A percentile compares a stretch with the other conserved stretches of the same genome.
These are phyloP conservation scores for Poa pratensis DNA, from an alignment of 176 grass and related monocot genomes.

Conservation along the genomic window DNA sequence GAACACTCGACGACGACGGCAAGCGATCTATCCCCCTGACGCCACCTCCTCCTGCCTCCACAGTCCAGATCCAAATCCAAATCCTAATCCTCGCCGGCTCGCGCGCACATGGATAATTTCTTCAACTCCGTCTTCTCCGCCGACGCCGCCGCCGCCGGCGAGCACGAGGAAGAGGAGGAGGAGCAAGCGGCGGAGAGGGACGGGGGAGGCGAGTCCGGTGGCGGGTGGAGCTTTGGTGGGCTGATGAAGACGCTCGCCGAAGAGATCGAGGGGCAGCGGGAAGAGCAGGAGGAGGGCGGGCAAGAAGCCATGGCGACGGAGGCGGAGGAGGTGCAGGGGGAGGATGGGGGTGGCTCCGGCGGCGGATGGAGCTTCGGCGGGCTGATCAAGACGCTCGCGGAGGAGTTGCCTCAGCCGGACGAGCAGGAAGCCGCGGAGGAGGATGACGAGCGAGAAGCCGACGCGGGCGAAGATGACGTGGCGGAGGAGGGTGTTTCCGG, in stretches of 20 bases:
- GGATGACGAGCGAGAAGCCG: constrained; percentile 12
- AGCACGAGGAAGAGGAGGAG: constrained; percentile 31
- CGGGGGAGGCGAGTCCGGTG: constrained; percentile 37
- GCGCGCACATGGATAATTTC: constrained; percentile 66
- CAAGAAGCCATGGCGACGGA: not conserved
- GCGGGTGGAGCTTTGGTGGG: constrained; percentile 64
- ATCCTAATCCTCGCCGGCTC: constrained; percentile 21
- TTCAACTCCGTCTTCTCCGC: constrained; percentile 66
- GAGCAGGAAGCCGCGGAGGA: constrained; percentile 7
- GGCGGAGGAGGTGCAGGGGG: not conserved
- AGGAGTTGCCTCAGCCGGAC: constrained; percentile 14
- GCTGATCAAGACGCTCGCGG: constrained; percentile 48
- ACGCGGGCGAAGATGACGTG: not conserved
- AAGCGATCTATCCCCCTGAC: not conserved
- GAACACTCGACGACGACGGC: constrained; percentile 10
- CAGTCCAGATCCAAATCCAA: constrained; percentile 39
- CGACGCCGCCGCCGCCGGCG: constrained; percentile 23
- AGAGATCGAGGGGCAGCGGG: constrained; percentile 50
- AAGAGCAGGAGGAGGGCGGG: constrained; percentile 31
- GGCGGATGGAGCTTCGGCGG: constrained; percentile 63
- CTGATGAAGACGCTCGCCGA: constrained; percentile 75
- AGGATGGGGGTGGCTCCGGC: not conserved
- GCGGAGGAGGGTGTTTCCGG: constrained; percentile 11
- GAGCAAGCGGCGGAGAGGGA: constrained; percentile 1
- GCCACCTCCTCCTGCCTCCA: not conserved